These are phyloP conservation scores for Margaritispora aquatica DNA, from an alignment of 495 filamentous ascomycete species.

Conservation along the genomic window DNA sequence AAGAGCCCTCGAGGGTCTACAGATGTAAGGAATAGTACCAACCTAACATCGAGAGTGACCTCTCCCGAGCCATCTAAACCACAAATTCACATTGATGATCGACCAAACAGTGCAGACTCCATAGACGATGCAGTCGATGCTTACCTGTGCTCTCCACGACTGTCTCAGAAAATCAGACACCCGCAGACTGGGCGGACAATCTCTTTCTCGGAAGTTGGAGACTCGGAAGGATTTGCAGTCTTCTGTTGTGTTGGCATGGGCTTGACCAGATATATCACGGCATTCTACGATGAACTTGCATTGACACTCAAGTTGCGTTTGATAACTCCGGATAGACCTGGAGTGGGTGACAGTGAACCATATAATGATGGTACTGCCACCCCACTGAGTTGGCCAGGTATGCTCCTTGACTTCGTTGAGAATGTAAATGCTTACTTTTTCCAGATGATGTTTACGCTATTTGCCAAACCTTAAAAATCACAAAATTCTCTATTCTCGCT, in stretches of 20 bases:
- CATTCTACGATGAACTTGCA: conserved; percentile 96
- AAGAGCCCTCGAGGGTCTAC: conserved; percentile 30
- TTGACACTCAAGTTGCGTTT: conserved; percentile 80
- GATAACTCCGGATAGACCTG: conserved; percentile 90
- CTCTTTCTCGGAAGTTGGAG: conserved; percentile 94
- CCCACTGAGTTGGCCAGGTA: conserved; percentile 92
- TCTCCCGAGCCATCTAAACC: conserved; percentile 21
- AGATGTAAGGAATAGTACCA: conserved; percentile 25
- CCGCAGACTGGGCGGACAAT: conserved; percentile 82
- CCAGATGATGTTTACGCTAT: conserved; percentile 92
- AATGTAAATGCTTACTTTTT: background rate
- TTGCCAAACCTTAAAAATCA: conserved; percentile 87
- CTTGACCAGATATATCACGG: conserved; percentile 88
- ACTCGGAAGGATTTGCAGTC: conserved; percentile 85
- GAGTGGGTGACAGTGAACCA: conserved; percentile 86
- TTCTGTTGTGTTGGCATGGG: conserved; percentile 99
- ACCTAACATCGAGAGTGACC: conserved; percentile 24
- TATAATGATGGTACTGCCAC: conserved; percentile 74
- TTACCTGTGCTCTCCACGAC: conserved; percentile 75
- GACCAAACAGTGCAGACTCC: conserved; percentile 75
- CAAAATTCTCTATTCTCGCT: conserved; percentile 95
- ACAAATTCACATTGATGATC: conserved; percentile 39
- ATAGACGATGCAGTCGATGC: conserved; percentile 81
- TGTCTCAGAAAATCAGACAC: conserved; percentile 81
- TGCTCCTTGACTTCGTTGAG: conserved; percentile 23